Percentiles rank a stretch among this genome's conserved stretches.
phyloP scores from a whole-genome alignment of 2,329 filamentous ascomycete species.

The Aspergillus transmontanensis region DNA sequence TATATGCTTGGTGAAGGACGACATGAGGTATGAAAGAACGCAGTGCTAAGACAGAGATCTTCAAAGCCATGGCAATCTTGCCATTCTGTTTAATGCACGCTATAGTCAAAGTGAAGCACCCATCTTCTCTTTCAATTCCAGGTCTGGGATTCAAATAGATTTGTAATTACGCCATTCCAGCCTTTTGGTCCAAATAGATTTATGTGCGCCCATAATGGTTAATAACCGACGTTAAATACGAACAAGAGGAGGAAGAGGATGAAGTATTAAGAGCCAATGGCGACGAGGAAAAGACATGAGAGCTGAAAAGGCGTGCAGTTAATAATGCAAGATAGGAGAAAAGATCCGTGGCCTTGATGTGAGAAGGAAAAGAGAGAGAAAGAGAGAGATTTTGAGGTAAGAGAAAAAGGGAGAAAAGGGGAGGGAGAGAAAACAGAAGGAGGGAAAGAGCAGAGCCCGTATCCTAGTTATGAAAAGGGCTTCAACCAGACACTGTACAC shows the following conservation, averaged over 20 bases:
- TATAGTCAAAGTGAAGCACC: conserved; percentile 8
- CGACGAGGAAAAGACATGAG: conserved; percentile 9
- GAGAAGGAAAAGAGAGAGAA: background rate
- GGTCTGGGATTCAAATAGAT: conserved; percentile 10
- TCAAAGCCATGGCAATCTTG: conserved; percentile 8
- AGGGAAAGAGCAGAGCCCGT: conserved; percentile 1
- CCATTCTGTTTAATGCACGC: conserved; percentile 7
- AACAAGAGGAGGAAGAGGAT: conserved; percentile 7
- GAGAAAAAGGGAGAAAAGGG: conserved; percentile 8
- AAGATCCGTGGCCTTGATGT: background rate
- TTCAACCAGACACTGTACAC: conserved; percentile 12
- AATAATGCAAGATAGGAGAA: conserved; percentile 8
- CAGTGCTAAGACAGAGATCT: background rate
- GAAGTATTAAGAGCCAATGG: background rate
- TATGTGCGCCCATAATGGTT: conserved; percentile 19
- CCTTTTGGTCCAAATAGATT: conserved; percentile 17
- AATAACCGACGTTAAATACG: conserved; percentile 15
- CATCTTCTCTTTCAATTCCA: conserved; percentile 3
- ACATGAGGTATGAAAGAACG: conserved; percentile 6
- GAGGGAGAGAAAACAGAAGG: conserved; percentile 8
- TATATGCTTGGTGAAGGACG: background rate
- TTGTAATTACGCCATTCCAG: conserved; percentile 22
- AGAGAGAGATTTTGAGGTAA: background rate
- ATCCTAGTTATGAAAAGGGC: conserved; percentile 12
- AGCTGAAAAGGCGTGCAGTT: conserved; percentile 10